Evolutionary conservation across 139 green algal genomes (phyloP), one percentile per base, ranked within the genome.

Genomic region (Chlamydomonas applanata): DNA sequence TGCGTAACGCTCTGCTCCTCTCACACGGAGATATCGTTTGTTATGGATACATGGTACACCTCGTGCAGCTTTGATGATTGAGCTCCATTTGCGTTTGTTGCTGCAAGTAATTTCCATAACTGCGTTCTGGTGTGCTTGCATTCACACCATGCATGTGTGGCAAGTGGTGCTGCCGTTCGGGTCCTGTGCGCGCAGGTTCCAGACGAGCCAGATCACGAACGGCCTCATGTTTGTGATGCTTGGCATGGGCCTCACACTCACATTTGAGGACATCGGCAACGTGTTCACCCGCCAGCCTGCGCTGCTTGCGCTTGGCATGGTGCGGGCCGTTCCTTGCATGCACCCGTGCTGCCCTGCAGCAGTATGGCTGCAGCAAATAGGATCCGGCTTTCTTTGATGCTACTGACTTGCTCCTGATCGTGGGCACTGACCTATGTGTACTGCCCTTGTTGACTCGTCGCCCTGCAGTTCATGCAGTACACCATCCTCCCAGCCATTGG

Each of bases 241-340:
- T 7, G 74, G 75, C 53, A 84, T 86, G 79, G 85, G 85, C 27
- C 59, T 90, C 16, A 90, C 85, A 2, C 73, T 90, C 1, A 90
- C 85, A 0, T 86, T 90, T n/a, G 56, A 76, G 1, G 85, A 90
- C 75, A 90, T 90, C 44, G 64, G 33, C 1, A 71, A 79, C 7
- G 85, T 90, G 2, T 90, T 90, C 72, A 84, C 77, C 1, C 79
- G 78, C 40, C 77, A 83, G 56, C 85, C 85, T 4, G 77, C 85
- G 80, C 69, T 90, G 54, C 73, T 90, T 64, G 54, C 83, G 52
- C 75, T 90, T 27, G 85, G 85, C 40, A 90, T 90, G 85, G 75
- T 86, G 25, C 76, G 79, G n/a, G 7, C 60, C 68, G 72, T 49
- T 27, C 20, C 60, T 44, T 14, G 14, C 46, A 24, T 24, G 46